Evolutionary conservation across 1,139 yeast genomes (phyloP), one percentile per base, ranked within the genome.

Genomic region (Scheffersomyces insectosa): DNA sequence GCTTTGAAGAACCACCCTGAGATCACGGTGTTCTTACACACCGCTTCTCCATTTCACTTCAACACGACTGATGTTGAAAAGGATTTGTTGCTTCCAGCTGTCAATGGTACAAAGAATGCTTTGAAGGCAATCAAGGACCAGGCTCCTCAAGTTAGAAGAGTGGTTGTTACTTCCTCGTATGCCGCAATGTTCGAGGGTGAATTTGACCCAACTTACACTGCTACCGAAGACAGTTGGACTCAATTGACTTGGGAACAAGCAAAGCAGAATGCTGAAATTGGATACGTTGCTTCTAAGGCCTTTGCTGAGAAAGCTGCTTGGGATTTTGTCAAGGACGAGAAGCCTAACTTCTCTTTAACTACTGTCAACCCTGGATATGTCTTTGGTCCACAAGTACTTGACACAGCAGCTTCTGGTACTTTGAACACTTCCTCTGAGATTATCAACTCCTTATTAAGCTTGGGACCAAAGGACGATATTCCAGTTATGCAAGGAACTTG

Each of bases 131-230:
- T 75, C 37, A 60, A 67, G 49, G 54, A 64, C 27, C 57, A 62
- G 49, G 83, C 77, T 4, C 75, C 78, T 12, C 72, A 72, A 37
- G 77, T 81, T 36, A 72, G 67, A 40, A 66, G 70, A 16, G 75
- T 81, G 33, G 82, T 80, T 28, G 62, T 79, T 27, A 82, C 86
- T 1, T 80, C 85, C 0, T 77, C 84, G 1, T 73, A 65, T 54
- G 83, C 83, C 7, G 73, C 84, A 1, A 68, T 70, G 45, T 28
- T 28, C 37, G 40, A 39, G 23, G 36, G 34, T 9, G 38, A 39
- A 37, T 14, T 51, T 47, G 33, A 31, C 28, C 27, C 42, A 50
- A 28, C 47, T 50, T 2, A 27, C 10, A 12, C 25, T 4, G 35
- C 40, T 15, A 45, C 41, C 32, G 66, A 62, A 45, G 47, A 46